Evolutionary conservation across 2,329 filamentous ascomycete species (phyloP).

Genomic region (Colletotrichum spinosum): DNA sequence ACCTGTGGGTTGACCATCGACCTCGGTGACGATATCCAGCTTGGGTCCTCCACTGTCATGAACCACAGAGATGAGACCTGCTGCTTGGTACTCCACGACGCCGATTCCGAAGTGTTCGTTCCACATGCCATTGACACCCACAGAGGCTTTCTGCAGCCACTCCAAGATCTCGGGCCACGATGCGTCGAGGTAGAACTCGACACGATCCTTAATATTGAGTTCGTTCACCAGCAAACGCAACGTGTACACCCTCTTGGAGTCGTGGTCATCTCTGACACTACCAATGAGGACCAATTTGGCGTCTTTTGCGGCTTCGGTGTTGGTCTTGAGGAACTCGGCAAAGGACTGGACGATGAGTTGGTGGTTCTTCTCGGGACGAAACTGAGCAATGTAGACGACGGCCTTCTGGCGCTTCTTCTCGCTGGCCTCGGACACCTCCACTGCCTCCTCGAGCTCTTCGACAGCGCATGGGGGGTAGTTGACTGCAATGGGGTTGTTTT

Average conservation of each 20-base stretch:
- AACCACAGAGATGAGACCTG: slow-evolving; percentile 91
- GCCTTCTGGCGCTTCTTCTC: slow-evolving; percentile 77
- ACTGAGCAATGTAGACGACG: slow-evolving; percentile 95
- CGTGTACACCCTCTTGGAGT: slow-evolving; percentile 87
- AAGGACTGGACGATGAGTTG: slow-evolving; percentile 87
- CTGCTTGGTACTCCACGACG: slow-evolving; percentile 97
- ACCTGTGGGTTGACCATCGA: slow-evolving; percentile 85
- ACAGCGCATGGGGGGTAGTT: slow-evolving; percentile 96
- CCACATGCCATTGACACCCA: slow-evolving; percentile 99
- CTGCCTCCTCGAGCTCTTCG: slow-evolving; percentile 79
- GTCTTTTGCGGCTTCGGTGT: slow-evolving; percentile 60
- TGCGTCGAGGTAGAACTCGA: slow-evolving; percentile 91
- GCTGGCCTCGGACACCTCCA: slow-evolving; percentile 76
- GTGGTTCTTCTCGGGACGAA: slow-evolving; percentile 98
- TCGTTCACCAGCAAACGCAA: slow-evolving; percentile 88
- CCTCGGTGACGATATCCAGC: slow-evolving; percentile 87
- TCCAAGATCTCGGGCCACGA: slow-evolving; percentile 88
- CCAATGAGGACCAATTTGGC: slow-evolving; percentile 87
- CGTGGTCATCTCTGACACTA: slow-evolving; percentile 86
- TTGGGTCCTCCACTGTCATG: slow-evolving; percentile 95
- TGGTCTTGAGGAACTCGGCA: slow-evolving; percentile 75
- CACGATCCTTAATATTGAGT: slow-evolving; percentile 83
- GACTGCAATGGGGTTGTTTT: slow-evolving; percentile 71
- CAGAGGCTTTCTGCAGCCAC: slow-evolving; percentile 79
- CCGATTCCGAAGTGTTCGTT: slow-evolving; percentile 99